Evolutionary conservation across 1,284 basidiomycete species (phyloP), one percentile per base, ranked within the genome.

Genomic region (Ustilago crameri): DNA sequence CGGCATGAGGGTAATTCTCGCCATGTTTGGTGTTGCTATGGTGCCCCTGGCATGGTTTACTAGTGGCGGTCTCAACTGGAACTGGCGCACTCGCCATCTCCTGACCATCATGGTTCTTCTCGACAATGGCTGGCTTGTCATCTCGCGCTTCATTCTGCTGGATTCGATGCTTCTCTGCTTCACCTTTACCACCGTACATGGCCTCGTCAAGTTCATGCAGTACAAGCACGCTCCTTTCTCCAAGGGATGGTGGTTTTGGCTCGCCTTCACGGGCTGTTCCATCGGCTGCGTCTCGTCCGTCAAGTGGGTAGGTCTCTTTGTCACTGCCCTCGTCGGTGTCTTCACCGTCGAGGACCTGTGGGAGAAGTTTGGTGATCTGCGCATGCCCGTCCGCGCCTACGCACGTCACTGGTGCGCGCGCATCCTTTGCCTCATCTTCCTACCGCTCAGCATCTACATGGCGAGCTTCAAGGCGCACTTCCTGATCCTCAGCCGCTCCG

Each of bases 91-190:
- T 10, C 91, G 91, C 73, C 95, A 98, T 86, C 85, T 97, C 63
- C 91, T 95, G 32, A 91, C 95, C 0, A 84, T 98, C 56, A 98
- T 98, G 92, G 93, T 95, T 18, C 86, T 98, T 18, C 68, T 74
- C 49, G 95, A 98, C 86, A 89, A 97, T 71, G 95, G 91, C 73
- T 98, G 94, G 94, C 86, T 97, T 52, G 91, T 90, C 79, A 98
- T 98, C 82, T 96, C 94, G 44, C 89, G 95, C 18, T 98, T 98
- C 84, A 95, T 98, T 85, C 89, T 98, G 51, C 87, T 98, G 80
- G 95, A 98, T 84, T 95, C 95, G 26, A 97, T 98, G 93, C 87
- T 98, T 12, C 87, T 98, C 44, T 96, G 95, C 87, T 98, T 98
- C 86, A 98, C 95, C 26, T 94, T 97, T 86, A 91, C 93, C 79